phyloP scores from a whole-genome alignment of 2,329 filamentous ascomycete species.

The Lanzia echinophila region DNA sequence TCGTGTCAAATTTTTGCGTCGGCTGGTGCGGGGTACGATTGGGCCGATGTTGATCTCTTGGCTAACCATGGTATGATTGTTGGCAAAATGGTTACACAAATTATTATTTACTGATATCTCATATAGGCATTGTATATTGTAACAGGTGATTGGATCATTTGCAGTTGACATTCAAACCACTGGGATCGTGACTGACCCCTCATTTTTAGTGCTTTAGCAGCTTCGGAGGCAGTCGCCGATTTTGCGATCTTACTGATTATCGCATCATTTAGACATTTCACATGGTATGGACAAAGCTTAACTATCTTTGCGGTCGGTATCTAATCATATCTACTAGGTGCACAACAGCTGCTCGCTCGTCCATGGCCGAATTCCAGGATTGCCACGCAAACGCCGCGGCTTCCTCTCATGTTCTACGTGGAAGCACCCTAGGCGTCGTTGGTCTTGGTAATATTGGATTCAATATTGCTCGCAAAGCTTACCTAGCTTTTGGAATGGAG shows the following conservation, averaged over 20 bases:
- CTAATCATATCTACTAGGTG: constrained; percentile 14
- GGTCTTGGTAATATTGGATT: constrained; percentile 63
- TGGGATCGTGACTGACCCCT: constrained; percentile 3
- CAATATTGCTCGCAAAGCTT: constrained; percentile 52
- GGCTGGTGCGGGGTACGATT: constrained; percentile 57
- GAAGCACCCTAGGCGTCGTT: constrained; percentile 56
- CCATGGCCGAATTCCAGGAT: constrained; percentile 39
- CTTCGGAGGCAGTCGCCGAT: constrained; percentile 67
- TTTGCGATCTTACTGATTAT: constrained; percentile 64
- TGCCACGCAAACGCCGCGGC: constrained; percentile 55
- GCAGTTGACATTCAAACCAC: not conserved
- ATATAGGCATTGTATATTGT: constrained; percentile 56
- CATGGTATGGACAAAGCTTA: constrained; percentile 42
- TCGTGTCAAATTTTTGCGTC: constrained; percentile 51
- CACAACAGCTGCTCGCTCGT: constrained; percentile 23
- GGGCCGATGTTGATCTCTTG: constrained; percentile 53
- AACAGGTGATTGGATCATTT: constrained; percentile 39
- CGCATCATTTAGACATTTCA: constrained; percentile 60
- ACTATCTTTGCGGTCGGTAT: not conserved
- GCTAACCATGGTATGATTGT: constrained; percentile 43
- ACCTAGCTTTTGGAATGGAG: constrained; percentile 57
- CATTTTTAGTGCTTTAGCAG: constrained; percentile 49
- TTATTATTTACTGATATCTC: not conserved
- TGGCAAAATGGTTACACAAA: no score
- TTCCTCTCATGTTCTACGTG: constrained; percentile 56